Evolutionary conservation across 1,284 basidiomycete species (phyloP).

Genomic region (Trichosporon coremiiforme): DNA sequence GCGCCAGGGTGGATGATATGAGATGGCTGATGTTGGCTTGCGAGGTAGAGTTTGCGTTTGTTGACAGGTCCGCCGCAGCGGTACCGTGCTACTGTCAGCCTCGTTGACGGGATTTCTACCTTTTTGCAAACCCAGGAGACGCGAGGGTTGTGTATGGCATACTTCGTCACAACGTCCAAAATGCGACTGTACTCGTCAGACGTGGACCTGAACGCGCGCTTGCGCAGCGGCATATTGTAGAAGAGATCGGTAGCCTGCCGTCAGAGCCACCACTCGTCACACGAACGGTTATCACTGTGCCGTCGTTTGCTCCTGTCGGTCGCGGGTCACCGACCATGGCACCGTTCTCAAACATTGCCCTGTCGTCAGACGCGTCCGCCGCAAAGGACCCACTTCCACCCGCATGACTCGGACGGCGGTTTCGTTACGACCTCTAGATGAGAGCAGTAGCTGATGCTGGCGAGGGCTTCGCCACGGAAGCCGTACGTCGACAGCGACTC

Average conservation of each 20-base stretch:
- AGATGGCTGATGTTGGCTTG: conserved; percentile 75
- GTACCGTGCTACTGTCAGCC: conserved; percentile 65
- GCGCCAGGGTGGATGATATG: conserved; percentile 78
- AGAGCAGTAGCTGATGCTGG: conserved; percentile 93
- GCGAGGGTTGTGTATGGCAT: conserved; percentile 87
- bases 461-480: conserved; percentile 95
- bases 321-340: conserved; percentile 73
- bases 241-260: conserved; percentile 89
- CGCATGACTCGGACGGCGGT: conserved; percentile 74
- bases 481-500: conserved; percentile 88
- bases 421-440: conserved; percentile 88
- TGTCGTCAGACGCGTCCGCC: conserved; percentile 48
- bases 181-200: conserved; percentile 93
- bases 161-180: conserved; percentile 89
- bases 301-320: conserved; percentile 90
- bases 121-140: conserved; percentile 91
- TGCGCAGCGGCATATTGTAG: conserved; percentile 87
- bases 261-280: neutral
- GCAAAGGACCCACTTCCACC: conserved; percentile 74
- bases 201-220: conserved; percentile 78
- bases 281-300: conserved; percentile 78
- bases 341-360: conserved; percentile 79
- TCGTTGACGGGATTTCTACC: conserved; percentile 52
- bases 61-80: conserved; percentile 76
- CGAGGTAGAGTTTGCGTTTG: conserved; percentile 69